phyloP scores from a whole-genome alignment of 805 yeast species.

The Hermanozyma aechmeae region DNA sequence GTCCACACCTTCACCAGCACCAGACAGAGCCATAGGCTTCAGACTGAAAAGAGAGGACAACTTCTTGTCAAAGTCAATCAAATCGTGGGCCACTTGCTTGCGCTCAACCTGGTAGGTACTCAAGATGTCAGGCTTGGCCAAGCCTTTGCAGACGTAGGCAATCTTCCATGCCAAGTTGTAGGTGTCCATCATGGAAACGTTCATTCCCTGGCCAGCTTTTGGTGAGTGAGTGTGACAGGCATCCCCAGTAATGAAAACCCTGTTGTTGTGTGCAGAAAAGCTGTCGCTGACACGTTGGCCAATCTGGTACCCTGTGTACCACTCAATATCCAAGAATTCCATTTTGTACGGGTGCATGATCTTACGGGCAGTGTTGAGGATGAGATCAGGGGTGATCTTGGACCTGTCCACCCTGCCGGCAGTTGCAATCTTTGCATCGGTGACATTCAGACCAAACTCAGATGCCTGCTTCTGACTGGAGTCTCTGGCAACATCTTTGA shows the following conservation, averaged over 20 bases:
- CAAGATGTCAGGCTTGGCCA: conserved; percentile 11
- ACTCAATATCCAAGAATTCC: conserved; percentile 14
- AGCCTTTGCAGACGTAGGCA: conserved; percentile 19
- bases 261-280: conserved; percentile 4
- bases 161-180: conserved; percentile 23
- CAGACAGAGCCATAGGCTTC: conserved; percentile 15
- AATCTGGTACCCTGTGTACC: conserved; percentile 24
- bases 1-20: conserved; percentile 13
- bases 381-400: conserved; percentile 19
- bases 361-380: conserved; percentile 9
- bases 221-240: conserved; percentile 23
- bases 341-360: conserved; percentile 12
- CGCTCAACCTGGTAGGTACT: conserved; percentile 22
- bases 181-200: conserved; percentile 15
- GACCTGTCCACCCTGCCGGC: conserved; percentile 17
- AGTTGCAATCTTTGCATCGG: conserved; percentile 1
- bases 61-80: conserved; percentile 20
- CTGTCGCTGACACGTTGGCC: conserved; percentile 18
- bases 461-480: neutral
- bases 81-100: conserved; percentile 17
- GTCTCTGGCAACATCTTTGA: conserved; percentile 11
- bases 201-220: conserved; percentile 27
- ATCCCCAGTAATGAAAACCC: conserved; percentile 24
- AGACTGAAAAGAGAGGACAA: too few relatives aligned
- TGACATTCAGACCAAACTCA: neutral